A percentile compares a stretch with the other conserved stretches of the same genome.
Evolutionary conservation across 1,284 basidiomycete species (phyloP).

Genomic region (Melampsora abietis-canadensis): DNA sequence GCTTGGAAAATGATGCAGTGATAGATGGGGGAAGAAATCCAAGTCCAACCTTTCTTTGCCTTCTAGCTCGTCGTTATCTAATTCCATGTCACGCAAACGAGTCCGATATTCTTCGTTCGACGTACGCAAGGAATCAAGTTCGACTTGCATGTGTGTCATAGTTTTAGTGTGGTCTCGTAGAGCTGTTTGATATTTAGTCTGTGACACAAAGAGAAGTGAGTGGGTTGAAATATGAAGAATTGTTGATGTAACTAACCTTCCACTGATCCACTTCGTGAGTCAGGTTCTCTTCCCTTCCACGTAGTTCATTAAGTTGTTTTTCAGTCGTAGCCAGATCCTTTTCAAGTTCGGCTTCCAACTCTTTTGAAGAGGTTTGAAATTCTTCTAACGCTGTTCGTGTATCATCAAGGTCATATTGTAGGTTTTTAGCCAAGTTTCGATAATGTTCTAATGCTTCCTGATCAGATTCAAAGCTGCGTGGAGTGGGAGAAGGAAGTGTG

Average conservation of each 20-base stretch:
- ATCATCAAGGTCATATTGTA: constrained; percentile 37
- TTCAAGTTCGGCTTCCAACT: constrained; percentile 88
- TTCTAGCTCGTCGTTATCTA: constrained; percentile 94
- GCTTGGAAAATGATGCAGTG: constrained; percentile 18
- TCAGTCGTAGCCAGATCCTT: constrained; percentile 81
- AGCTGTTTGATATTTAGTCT: constrained; percentile 82
- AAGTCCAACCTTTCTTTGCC: constrained; percentile 67
- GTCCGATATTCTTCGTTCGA: constrained; percentile 48
- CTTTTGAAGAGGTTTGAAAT: constrained; percentile 83
- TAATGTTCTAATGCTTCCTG: constrained; percentile 24
- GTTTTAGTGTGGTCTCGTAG: constrained; percentile 86
- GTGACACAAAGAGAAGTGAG: constrained; percentile 39
- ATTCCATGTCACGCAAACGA: constrained; percentile 70
- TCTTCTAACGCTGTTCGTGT: constrained; percentile 60
- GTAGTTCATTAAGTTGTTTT: constrained; percentile 75
- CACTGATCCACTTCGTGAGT: constrained; percentile 82
- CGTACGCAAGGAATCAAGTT: constrained; percentile 63
- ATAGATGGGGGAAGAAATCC: background rate
- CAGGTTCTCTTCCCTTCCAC: constrained; percentile 67
- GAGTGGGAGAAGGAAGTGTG: background rate
- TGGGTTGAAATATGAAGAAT: constrained; percentile 20
- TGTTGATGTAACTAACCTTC: constrained; percentile 64
- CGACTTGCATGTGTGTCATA: constrained; percentile 76
- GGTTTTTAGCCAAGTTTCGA: constrained; percentile 29
- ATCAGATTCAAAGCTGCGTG: constrained; percentile 22